Evolutionary conservation across 23 red algal species (phyloP), one percentile per base, ranked within the genome.

Genomic region (Gracilaria domingensis): DNA sequence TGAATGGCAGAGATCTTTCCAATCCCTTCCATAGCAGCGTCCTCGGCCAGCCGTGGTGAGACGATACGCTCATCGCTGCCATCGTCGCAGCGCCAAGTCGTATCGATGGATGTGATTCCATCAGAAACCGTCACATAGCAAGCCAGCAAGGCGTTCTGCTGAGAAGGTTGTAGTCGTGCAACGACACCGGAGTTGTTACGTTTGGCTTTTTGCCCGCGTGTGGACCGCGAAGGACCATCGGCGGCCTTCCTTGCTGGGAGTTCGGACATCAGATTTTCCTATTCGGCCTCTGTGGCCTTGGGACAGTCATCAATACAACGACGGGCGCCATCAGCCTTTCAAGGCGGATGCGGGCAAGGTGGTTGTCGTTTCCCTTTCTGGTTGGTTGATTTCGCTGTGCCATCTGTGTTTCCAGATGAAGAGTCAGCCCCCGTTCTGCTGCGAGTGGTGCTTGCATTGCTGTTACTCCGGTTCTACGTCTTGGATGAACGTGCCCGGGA

Each of bases 221-320:
- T 74, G 36, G 7, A 14, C 28, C 69, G 11, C 28, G 34, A 8
- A 23, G 35, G 34, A 11, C 69, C 69, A 44, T 74, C 69, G 8
- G 34, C 36, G 1, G 35, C 34, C 20, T 74, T 74, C 39, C 24
- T 74, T 45, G 34, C 36, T 2, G 69, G 2, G 21, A 74, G 69
- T 23, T 74, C 39, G 14, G 69, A 36, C 17, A 2, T 74, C 1
- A 74, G 21, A 13, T 4, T 16, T 21, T n/a, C 36, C 28, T 74
- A 45, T 16, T 42, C 36, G 45, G 21, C 39, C 7, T 74, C 69
- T 5, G 36, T 74, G 6, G 36, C 8, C 2, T 45, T 12, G 5
- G 34, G 1, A 36, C 69, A 74, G 16, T 74, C 69, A 29, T 74
- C 69, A 24, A 74, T 74, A 36, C 36, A 74, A 23, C 45, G 69